Evolutionary conservation across 2,329 filamentous ascomycete genomes (phyloP).

Genomic region (Metarhizium rileyi): DNA sequence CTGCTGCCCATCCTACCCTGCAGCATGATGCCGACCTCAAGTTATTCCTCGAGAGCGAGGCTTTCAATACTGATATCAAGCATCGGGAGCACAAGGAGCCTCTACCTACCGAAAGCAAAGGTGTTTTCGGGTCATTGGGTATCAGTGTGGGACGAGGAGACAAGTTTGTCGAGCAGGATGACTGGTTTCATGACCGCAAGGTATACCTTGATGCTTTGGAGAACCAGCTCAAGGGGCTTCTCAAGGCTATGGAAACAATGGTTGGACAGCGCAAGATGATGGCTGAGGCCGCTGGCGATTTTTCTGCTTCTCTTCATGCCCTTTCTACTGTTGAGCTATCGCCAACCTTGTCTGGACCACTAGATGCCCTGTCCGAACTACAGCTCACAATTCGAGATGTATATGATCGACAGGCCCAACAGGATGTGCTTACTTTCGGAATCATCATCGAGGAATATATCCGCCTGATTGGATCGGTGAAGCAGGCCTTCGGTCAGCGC

Average conservation of each 20-base stretch:
- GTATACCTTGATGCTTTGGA: constrained; percentile 92
- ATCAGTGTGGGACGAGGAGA: constrained; percentile 64
- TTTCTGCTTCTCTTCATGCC: constrained; percentile 85
- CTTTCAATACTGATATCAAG: constrained; percentile 94
- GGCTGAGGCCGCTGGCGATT: constrained; percentile 86
- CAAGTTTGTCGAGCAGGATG: constrained; percentile 97
- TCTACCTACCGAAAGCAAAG: constrained; percentile 80
- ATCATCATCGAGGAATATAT: constrained; percentile 99
- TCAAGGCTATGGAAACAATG: constrained; percentile 92
- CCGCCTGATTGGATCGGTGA: constrained; percentile 86
- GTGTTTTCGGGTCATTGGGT: constrained; percentile 78
- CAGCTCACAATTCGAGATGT: constrained; percentile 91
- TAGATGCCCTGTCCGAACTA: constrained; percentile 86
- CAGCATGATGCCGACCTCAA: constrained; percentile 93
- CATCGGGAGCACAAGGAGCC: constrained; percentile 92
- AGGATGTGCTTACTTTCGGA: constrained; percentile 90
- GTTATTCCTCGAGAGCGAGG: constrained; percentile 91
- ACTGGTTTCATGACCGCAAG: constrained; percentile 97
- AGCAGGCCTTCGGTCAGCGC: constrained; percentile 82
- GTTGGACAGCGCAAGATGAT: constrained; percentile 87
- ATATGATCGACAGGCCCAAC: constrained; percentile 92
- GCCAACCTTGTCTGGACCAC: constrained; percentile 73
- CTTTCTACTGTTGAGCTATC: constrained; percentile 89
- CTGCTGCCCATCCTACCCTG: constrained; percentile 74
- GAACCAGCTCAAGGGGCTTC: constrained; percentile 76